These are phyloP conservation scores for Phytophthora sojae DNA, from an alignment of 352 stramenopile genomes.

Conservation along the genomic window DNA sequence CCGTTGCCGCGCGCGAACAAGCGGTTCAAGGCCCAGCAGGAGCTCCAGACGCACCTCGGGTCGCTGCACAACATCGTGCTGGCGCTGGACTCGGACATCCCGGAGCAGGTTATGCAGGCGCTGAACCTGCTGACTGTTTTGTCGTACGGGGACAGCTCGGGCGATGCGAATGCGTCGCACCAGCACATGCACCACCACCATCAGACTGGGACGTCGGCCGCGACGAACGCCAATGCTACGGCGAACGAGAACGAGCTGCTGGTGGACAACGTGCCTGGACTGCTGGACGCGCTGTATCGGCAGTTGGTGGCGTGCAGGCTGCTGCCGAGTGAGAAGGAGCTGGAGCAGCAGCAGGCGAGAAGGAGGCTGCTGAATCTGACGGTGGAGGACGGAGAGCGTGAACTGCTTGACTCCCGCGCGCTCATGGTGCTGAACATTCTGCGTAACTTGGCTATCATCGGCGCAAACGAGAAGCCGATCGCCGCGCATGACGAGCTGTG, in stretches of 20 bases:
- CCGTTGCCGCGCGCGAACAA: slow-evolving; percentile 69
- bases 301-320: slow-evolving; percentile 67
- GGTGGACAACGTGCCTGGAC: slow-evolving; percentile 70
- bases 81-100: slow-evolving; percentile 70
- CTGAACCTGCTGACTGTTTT: slow-evolving; percentile 48
- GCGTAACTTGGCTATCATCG: slow-evolving; percentile 78
- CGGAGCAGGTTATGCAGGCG: slow-evolving; percentile 60
- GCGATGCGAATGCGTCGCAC: slow-evolving; percentile 6
- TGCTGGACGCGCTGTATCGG: slow-evolving; percentile 79
- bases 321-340: slow-evolving; percentile 41
- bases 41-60: slow-evolving; percentile 54
- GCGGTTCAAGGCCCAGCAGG: slow-evolving; percentile 68
- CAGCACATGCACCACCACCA: slow-evolving; percentile 36
- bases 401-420: slow-evolving; percentile 61
- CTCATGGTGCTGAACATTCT: slow-evolving; percentile 82
- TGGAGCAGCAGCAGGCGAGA: slow-evolving; percentile 26
- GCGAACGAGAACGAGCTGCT: slow-evolving; percentile 65
- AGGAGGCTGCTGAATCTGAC: slow-evolving; percentile 58
- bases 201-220: slow-evolving; percentile 10
- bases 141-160: neutral
- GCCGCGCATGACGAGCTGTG: slow-evolving; percentile 73
- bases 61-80: slow-evolving; percentile 77
- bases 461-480: slow-evolving; percentile 71
- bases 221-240: slow-evolving; percentile 34
- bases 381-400: slow-evolving; percentile 51